Conservation (phyloP, 768 basidiomycete species). For the Pisolithus sp. region DNA sequence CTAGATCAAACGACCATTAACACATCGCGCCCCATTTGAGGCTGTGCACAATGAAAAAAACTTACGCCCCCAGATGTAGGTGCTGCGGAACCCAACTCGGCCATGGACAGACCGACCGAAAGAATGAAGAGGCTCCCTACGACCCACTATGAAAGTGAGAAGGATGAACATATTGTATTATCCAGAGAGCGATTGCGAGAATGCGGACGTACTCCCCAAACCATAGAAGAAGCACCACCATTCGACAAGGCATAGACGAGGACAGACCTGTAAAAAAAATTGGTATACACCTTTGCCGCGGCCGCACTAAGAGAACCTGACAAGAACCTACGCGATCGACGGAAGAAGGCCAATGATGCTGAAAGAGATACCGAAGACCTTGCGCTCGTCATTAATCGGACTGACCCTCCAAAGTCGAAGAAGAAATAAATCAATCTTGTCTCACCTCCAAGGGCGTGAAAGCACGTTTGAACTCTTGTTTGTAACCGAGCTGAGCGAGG, state of each 20-base stretch:
- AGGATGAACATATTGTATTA: neutral
- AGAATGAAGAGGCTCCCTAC: slow-evolving; percentile 33
- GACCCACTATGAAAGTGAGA: slow-evolving; percentile 26
- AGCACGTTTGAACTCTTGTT: slow-evolving; percentile 32
- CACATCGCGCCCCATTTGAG: neutral
- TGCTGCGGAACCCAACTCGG: slow-evolving; percentile 35
- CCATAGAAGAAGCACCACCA: slow-evolving; percentile 43
- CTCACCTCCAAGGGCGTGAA: slow-evolving; percentile 30
- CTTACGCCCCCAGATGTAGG: slow-evolving; percentile 37
- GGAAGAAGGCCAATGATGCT: slow-evolving; percentile 66
- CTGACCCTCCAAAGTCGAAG: no score
- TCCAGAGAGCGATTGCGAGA: no score
- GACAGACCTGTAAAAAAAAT: slow-evolving; percentile 30
- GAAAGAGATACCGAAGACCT: slow-evolving; percentile 70
- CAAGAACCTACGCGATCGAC: slow-evolving; percentile 46
- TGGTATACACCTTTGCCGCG: neutral
- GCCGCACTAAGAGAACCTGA: neutral
- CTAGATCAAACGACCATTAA: slow-evolving; percentile 18
- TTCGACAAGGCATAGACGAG: slow-evolving; percentile 43
- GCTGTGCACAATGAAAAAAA: neutral
- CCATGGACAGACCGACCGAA: slow-evolving; percentile 36
- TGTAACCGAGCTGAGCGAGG: slow-evolving; percentile 18
- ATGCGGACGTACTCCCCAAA: slow-evolving; percentile 34
- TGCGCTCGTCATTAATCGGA: neutral
- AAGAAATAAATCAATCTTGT: no score